These are phyloP conservation scores for Kwoniella heveanensis DNA, from an alignment of 768 basidiomycete species.

Conservation along the genomic window DNA sequence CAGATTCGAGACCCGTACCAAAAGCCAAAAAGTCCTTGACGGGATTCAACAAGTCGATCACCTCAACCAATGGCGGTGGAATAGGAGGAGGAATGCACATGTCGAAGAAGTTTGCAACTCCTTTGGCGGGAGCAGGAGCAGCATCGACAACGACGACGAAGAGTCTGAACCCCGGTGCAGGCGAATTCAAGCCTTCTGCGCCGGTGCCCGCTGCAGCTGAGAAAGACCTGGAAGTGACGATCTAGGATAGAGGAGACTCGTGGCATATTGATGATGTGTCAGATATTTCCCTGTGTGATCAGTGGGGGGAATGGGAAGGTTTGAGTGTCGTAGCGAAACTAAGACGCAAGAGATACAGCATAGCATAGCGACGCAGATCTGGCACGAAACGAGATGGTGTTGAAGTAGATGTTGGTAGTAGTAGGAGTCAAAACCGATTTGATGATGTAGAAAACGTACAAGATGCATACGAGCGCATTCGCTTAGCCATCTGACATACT, in stretches of 20 bases:
- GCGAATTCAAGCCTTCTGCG: constrained; percentile 34
- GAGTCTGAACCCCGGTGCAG: constrained; percentile 32
- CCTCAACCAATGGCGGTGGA: constrained; percentile 10
- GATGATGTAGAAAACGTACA: background rate
- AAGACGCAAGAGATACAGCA: no score
- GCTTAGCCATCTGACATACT: no score
- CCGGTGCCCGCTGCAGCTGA: background rate
- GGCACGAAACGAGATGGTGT: no score
- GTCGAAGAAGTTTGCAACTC: constrained; percentile 46
- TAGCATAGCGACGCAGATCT: background rate
- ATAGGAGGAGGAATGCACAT: constrained; percentile 37
- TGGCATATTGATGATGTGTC: no score
- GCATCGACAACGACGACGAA: constrained; percentile 6
- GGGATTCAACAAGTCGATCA: constrained; percentile 16
- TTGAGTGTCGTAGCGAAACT: no score
- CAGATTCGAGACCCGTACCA: constrained; percentile 59
- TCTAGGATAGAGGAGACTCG: no score
- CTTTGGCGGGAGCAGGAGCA: background rate
- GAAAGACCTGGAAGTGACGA: constrained; percentile 27
- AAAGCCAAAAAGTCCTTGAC: constrained; percentile 18
- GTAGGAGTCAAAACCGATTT: background rate
- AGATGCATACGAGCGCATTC: no score
- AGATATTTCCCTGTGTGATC: no score
- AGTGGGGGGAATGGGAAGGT: no score
- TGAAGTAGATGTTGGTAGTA: background rate